These are phyloP conservation scores for Quillaja saponaria DNA, from an alignment of 306 rosid genomes.

Conservation along the genomic window DNA sequence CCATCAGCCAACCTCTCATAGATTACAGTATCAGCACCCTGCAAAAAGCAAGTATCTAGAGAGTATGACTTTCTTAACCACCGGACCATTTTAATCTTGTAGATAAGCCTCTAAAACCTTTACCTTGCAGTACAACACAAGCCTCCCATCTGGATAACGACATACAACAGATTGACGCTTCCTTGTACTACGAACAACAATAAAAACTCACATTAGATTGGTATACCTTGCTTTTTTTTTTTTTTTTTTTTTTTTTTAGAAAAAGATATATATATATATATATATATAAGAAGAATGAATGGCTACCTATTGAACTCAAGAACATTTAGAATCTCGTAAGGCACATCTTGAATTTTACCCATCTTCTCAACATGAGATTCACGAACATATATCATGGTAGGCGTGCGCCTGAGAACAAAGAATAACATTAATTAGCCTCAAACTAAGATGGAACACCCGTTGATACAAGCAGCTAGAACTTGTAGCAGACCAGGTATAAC, in stretches of 20 bases:
- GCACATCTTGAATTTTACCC: conserved; percentile 67
- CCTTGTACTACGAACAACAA: conserved; percentile 66
- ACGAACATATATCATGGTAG: conserved; percentile 80
- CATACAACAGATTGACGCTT: conserved; percentile 98
- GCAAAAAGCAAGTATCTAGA: conserved; percentile 41
- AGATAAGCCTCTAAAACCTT: conserved; percentile 34
- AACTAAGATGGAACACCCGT: conserved; percentile 25
- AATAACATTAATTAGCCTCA: conserved; percentile 30
- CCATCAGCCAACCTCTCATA: conserved; percentile 74
- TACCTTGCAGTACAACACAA: conserved; percentile 96
- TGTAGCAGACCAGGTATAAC: conserved; percentile 22
- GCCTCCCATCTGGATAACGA: conserved; percentile 92
- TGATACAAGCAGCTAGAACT: conserved; percentile 25
- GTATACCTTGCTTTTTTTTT: conserved; percentile 18
- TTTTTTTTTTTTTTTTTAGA: too few species aligned
- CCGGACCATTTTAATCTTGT: conserved; percentile 21
- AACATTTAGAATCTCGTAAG: conserved; percentile 90
- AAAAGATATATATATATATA: background rate
- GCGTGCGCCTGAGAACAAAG: conserved; percentile 75
- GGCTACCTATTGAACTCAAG: conserved; percentile 93
- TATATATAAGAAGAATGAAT: conserved; percentile 8
- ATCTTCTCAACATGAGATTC: conserved; percentile 89
- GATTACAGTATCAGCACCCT: conserved; percentile 96
- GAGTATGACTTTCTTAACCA: conserved; percentile 36
- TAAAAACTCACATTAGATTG: conserved; percentile 26